A percentile compares a stretch with the other conserved stretches of the same genome.
Evolutionary conservation across 768 basidiomycete genomes (phyloP).

Genomic region (Suillus lakei): DNA sequence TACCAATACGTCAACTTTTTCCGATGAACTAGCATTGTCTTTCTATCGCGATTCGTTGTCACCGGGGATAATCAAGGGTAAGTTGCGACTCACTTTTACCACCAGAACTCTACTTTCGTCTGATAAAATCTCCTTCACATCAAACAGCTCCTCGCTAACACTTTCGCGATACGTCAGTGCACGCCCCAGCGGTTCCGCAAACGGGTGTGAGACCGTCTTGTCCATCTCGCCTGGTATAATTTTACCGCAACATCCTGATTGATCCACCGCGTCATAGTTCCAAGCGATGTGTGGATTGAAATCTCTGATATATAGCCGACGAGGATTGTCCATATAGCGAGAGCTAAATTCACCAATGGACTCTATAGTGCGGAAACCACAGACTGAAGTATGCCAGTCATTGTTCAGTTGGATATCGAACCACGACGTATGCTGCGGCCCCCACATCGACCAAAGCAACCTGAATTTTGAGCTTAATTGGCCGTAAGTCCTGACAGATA

Average conservation of each 20-base stretch:
- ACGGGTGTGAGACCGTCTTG: slow-evolving; percentile 43
- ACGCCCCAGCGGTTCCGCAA: slow-evolving; percentile 51
- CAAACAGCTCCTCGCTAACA: slow-evolving; percentile 50
- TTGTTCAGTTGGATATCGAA: slow-evolving; percentile 53
- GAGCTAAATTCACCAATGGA: slow-evolving; percentile 25
- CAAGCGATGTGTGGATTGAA: slow-evolving; percentile 36
- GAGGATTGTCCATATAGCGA: slow-evolving; percentile 3
- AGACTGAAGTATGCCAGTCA: slow-evolving; percentile 61
- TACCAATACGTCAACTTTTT: slow-evolving; percentile 48
- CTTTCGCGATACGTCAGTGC: slow-evolving; percentile 56
- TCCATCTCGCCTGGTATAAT: slow-evolving; percentile 19
- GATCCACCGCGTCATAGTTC: slow-evolving; percentile 8
- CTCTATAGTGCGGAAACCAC: slow-evolving; percentile 55
- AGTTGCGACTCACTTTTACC: slow-evolving; percentile 42
- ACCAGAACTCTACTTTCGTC: slow-evolving; percentile 55
- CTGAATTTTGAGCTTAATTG: neutral
- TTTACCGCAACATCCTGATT: slow-evolving; percentile 27
- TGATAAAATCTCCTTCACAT: slow-evolving; percentile 62
- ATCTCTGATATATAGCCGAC: slow-evolving; percentile 40
- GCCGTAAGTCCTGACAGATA: neutral
- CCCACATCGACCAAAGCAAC: slow-evolving; percentile 56
- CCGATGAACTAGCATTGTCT: neutral
- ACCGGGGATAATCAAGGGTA: neutral
- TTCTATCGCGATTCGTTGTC: slow-evolving; percentile 32
- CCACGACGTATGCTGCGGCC: slow-evolving; percentile 56